Conservation (phyloP, 495 filamentous ascomycete species). For the Hypoxylon trugodes region DNA sequence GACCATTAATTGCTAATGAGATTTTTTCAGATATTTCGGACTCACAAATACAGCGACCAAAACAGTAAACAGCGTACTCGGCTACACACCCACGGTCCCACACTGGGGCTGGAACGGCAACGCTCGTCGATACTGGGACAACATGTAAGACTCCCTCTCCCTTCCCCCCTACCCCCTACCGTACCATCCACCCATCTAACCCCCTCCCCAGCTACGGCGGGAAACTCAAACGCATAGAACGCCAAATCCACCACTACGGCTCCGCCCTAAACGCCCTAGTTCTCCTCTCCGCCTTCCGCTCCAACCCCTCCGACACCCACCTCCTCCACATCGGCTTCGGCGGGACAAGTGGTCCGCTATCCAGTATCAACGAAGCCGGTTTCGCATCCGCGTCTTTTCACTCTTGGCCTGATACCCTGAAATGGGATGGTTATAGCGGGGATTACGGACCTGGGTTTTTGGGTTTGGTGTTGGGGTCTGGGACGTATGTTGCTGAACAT, state of each 20-base stretch:
- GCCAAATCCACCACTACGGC: conserved; percentile 66
- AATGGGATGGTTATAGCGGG: conserved; percentile 61
- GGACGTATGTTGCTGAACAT: conserved; percentile 54
- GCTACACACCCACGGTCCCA: conserved; percentile 59
- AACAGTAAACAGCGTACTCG: conserved; percentile 58
- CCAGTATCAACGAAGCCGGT: conserved; percentile 60
- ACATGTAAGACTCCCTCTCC: conserved; percentile 38
- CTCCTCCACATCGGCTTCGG: conserved; percentile 59
- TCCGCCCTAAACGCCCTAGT: conserved; percentile 61
- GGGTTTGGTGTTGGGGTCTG: conserved; percentile 54
- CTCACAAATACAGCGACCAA: conserved; percentile 51
- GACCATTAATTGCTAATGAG: background rate
- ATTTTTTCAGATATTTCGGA: conserved; percentile 52
- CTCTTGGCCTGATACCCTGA: conserved; percentile 58
- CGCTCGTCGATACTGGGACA: conserved; percentile 63
- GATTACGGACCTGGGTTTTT: conserved; percentile 63
- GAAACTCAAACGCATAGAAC: conserved; percentile 60
- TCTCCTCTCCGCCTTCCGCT: conserved; percentile 56
- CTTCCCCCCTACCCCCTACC: background rate
- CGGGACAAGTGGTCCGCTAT: conserved; percentile 56
- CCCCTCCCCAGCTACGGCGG: conserved; percentile 47
- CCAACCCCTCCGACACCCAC: conserved; percentile 47
- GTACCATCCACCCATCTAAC: background rate
- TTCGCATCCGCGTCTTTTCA: conserved; percentile 62
- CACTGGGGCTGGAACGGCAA: conserved; percentile 67